These are phyloP conservation scores for Geranomyces michiganensis DNA, from an alignment of 192 early-diverging fungal genomes.

Conservation along the genomic window DNA sequence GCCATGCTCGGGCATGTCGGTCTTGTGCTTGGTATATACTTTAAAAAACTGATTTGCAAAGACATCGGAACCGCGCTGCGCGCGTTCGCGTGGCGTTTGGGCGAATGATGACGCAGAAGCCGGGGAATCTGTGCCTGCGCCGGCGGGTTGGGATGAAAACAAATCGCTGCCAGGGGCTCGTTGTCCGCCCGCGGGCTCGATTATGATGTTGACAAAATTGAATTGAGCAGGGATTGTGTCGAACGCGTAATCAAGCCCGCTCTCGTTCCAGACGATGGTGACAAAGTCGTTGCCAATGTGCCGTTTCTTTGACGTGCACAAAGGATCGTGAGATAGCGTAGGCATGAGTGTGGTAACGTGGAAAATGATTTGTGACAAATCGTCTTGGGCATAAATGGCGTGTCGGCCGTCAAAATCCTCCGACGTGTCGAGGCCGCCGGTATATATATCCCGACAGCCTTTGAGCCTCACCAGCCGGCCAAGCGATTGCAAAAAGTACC, in stretches of 20 bases:
- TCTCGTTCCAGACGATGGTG: conserved; percentile 92
- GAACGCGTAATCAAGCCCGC: conserved; percentile 77
- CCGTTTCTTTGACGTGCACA: conserved; percentile 84
- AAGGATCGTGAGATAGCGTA: conserved; percentile 72
- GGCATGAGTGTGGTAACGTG: conserved; percentile 97
- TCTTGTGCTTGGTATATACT: conserved; percentile 69
- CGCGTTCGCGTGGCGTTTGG: not conserved
- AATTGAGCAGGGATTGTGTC: conserved; percentile 93
- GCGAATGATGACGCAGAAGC: not conserved
- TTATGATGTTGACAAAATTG: conserved; percentile 93
- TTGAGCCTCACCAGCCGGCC: conserved; percentile 75
- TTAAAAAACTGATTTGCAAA: conserved; percentile 54
- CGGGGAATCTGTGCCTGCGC: not conserved
- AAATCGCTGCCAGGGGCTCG: conserved; percentile 2
- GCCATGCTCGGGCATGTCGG: conserved; percentile 75
- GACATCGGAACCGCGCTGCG: not conserved
- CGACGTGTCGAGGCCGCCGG: conserved; percentile 87
- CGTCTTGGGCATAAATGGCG: conserved; percentile 70
- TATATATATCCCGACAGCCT: conserved; percentile 70
- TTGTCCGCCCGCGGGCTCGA: conserved; percentile 66
- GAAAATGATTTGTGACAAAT: conserved; percentile 83
- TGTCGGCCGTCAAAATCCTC: conserved; percentile 84
- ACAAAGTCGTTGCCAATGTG: conserved; percentile 99
- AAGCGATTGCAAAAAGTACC: conserved; percentile 78
- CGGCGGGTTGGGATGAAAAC: not conserved